Evolutionary conservation across 177 flowering plant genomes (phyloP).

Genomic region (Telopea speciosissima): DNA sequence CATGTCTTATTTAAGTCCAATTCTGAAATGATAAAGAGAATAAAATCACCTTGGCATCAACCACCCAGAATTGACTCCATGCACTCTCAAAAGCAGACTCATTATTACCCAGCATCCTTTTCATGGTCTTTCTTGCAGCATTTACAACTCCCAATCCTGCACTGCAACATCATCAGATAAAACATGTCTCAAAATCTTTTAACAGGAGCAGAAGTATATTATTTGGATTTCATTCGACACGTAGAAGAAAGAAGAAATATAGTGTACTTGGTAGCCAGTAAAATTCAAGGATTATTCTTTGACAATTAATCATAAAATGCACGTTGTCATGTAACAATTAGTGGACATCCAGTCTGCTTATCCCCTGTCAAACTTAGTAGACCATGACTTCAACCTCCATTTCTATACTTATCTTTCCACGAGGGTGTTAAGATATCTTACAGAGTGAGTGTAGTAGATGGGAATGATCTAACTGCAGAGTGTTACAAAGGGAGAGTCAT

Average conservation of each 20-base stretch:
- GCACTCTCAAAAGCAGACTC: constrained; percentile 89
- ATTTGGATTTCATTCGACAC: background rate
- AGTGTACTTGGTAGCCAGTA: no score
- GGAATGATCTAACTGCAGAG: no score
- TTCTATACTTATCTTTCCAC: no score
- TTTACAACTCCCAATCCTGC: constrained; percentile 97
- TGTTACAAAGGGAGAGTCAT: no score
- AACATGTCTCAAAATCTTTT: constrained; percentile 11
- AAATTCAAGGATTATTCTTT: no score
- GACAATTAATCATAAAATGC: no score
- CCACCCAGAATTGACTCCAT: constrained; percentile 92
- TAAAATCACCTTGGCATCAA: constrained; percentile 78
- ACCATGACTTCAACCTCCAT: no score
- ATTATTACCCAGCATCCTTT: constrained; percentile 87
- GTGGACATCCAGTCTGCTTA: no score
- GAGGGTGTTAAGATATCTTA: no score
- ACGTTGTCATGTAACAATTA: no score
- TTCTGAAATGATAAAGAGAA: background rate
- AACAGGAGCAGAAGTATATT: background rate
- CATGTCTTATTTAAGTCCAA: background rate
- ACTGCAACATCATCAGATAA: constrained; percentile 39
- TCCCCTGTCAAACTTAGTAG: no score
- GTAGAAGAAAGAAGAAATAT: background rate
- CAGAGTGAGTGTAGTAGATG: no score
- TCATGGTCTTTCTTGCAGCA: constrained; percentile 96